Evolutionary conservation across 768 basidiomycete species (phyloP).

Genomic region (Podaxis carcinomalis): DNA sequence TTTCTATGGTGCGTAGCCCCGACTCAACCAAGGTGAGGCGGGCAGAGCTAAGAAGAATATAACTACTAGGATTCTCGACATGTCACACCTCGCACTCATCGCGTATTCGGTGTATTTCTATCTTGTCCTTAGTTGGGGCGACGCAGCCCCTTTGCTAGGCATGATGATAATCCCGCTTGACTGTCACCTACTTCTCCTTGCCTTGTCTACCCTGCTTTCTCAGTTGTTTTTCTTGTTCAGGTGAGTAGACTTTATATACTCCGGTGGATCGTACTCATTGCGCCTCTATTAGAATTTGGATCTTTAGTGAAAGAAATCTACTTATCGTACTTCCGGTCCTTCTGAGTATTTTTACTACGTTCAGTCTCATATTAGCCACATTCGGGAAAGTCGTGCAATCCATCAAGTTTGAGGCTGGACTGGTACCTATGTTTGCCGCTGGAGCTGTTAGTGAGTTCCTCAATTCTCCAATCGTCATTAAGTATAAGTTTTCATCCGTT

Average conservation of each 20-base stretch:
- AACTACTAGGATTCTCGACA: conserved; percentile 15
- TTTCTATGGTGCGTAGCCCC: conserved; percentile 2
- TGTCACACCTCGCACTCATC: conserved; percentile 15
- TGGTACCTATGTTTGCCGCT: not conserved
- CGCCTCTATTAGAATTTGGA: conserved; percentile 12
- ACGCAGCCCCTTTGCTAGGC: conserved; percentile 1
- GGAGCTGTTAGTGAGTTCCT: not conserved
- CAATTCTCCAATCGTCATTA: not conserved
- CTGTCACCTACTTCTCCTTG: conserved; percentile 15
- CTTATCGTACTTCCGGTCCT: conserved; percentile 3
- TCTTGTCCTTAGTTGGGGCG: conserved; percentile 17
- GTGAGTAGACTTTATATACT: not conserved
- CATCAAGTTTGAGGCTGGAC: not conserved
- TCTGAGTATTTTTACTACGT: conserved; percentile 1
- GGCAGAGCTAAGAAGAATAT: not conserved
- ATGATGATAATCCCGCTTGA: conserved; percentile 8
- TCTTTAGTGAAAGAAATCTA: conserved; percentile 11
- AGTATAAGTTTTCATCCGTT: not conserved
- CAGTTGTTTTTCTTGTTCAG: conserved; percentile 16
- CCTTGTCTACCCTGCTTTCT: conserved; percentile 12
- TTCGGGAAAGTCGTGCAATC: not conserved
- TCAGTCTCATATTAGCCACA: conserved; percentile 7
- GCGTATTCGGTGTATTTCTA: conserved; percentile 17
- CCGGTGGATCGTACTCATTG: not conserved
- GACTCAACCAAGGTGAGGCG: not conserved